Conservation (phyloP, 1,284 basidiomycete genomes). For the Leccinum subfulvum region DNA sequence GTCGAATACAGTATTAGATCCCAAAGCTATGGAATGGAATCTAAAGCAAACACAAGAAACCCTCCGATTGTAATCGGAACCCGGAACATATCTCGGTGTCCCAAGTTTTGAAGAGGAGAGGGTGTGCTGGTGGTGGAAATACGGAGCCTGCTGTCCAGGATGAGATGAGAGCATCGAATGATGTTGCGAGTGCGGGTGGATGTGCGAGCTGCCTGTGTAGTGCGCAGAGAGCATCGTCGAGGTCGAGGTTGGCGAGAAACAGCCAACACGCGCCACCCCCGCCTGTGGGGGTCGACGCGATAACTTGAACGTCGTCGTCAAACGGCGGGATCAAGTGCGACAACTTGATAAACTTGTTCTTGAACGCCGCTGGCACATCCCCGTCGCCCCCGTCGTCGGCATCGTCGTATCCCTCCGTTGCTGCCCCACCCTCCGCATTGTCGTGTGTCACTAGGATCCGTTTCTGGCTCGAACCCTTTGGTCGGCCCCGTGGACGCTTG, state of each 20-base stretch:
- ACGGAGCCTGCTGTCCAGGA: constrained; percentile 25
- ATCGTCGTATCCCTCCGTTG: constrained; percentile 1
- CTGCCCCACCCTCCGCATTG: constrained; percentile 8
- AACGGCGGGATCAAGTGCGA: constrained; percentile 73
- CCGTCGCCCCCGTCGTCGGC: constrained; percentile 17
- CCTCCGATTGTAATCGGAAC: too few relatives aligned
- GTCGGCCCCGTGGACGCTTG: constrained; percentile 20
- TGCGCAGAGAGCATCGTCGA: constrained; percentile 31
- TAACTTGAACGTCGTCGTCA: constrained; percentile 31
- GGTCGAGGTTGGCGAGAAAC: constrained; percentile 2
- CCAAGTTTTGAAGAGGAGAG: constrained; percentile 20
- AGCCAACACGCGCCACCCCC: constrained; percentile 12
- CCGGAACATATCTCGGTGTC: too few relatives aligned
- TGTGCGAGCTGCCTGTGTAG: constrained; percentile 22
- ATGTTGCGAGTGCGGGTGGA: constrained; percentile 19
- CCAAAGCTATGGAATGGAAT: too few relatives aligned
- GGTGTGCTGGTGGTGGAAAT: constrained; percentile 27
- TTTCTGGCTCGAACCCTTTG: constrained; percentile 14
- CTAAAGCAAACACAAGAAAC: too few relatives aligned
- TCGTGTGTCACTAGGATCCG: constrained; percentile 13
- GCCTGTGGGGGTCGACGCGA: constrained; percentile 22
- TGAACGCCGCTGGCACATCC: constrained; percentile 34
- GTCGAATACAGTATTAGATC: too few relatives aligned
- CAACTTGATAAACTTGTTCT: constrained; percentile 73
- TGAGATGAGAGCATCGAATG: constrained; percentile 13